Percentiles rank a stretch among this genome's conserved stretches.
phyloP scores from a whole-genome alignment of 106 monocot species.

The Acorus gramineus region DNA sequence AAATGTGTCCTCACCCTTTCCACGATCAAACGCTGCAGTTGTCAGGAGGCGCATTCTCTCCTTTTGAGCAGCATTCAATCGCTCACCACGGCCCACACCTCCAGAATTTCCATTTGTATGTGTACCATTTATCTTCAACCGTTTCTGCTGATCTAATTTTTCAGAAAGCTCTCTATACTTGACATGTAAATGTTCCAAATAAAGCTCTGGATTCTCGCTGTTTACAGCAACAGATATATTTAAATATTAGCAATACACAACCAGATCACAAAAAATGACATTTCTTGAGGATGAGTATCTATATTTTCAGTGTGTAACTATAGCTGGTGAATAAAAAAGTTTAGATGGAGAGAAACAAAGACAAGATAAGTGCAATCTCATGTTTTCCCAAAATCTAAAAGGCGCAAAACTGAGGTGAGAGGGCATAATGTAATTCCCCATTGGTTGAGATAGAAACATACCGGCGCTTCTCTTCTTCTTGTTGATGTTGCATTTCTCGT shows the following conservation, averaged over 20 bases:
- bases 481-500: conserved; percentile 64
- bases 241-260: too few species aligned
- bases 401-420: too few species aligned
- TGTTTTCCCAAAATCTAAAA: too few species aligned
- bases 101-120: conserved; percentile 59
- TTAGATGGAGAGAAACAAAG: background rate
- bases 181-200: conserved; percentile 62
- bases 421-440: background rate
- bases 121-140: conserved; percentile 59
- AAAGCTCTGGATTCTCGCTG: conserved; percentile 93
- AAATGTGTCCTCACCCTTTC: conserved; percentile 96
- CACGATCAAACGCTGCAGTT: conserved; percentile 90
- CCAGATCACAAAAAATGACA: too few species aligned
- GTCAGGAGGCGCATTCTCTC: conserved; percentile 96
- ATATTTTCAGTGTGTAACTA: too few species aligned
- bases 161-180: conserved; percentile 74
- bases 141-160: conserved; percentile 71
- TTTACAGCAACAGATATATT: background rate
- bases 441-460: conserved; percentile 26
- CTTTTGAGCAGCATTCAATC: conserved; percentile 82
- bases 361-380: background rate
- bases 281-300: too few species aligned
- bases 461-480: conserved; percentile 83
- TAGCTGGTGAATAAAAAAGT: too few species aligned
- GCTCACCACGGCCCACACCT: conserved; percentile 76